These are phyloP conservation scores for Peronospora destructor DNA, from an alignment of 352 stramenopile genomes.

Conservation along the genomic window DNA sequence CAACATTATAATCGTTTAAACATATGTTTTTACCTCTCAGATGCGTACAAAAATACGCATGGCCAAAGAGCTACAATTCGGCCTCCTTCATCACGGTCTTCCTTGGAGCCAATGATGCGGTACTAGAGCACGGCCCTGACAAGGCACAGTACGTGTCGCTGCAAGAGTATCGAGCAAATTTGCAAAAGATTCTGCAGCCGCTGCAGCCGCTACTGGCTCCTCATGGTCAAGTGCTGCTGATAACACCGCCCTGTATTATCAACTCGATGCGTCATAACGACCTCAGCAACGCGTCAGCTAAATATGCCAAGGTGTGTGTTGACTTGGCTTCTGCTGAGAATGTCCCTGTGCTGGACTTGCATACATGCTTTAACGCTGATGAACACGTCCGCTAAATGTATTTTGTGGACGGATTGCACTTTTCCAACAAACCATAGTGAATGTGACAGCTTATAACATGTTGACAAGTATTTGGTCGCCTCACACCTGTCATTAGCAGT, in stretches of 20 bases:
- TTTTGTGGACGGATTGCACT: too few relatives aligned
- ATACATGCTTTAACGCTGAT: too few relatives aligned
- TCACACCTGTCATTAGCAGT: too few relatives aligned
- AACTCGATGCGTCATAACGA: constrained; percentile 31
- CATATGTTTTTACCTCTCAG: constrained; percentile 3
- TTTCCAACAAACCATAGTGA: too few relatives aligned
- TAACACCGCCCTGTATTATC: constrained; percentile 36
- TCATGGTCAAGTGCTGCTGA: constrained; percentile 24
- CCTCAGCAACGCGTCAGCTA: constrained; percentile 38
- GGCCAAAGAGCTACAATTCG: constrained; percentile 29
- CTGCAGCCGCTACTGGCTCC: constrained; percentile 20
- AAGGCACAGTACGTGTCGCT: constrained; percentile 43
- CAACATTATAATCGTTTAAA: background rate
- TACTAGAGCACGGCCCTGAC: constrained; percentile 28
- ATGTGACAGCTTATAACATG: too few relatives aligned
- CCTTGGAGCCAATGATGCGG: constrained; percentile 61
- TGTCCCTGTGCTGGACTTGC: too few relatives aligned
- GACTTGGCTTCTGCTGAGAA: constrained; percentile 35
- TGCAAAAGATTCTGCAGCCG: constrained; percentile 29
- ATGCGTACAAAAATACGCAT: constrained; percentile 32
- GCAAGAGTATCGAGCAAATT: constrained; percentile 36
- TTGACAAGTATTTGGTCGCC: too few relatives aligned
- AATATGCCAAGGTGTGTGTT: constrained; percentile 43
- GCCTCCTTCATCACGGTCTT: constrained; percentile 45
- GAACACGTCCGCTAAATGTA: too few relatives aligned